phyloP scores from a whole-genome alignment of 176 grass and related monocot genomes.

The Bothriochloa decipiens region DNA sequence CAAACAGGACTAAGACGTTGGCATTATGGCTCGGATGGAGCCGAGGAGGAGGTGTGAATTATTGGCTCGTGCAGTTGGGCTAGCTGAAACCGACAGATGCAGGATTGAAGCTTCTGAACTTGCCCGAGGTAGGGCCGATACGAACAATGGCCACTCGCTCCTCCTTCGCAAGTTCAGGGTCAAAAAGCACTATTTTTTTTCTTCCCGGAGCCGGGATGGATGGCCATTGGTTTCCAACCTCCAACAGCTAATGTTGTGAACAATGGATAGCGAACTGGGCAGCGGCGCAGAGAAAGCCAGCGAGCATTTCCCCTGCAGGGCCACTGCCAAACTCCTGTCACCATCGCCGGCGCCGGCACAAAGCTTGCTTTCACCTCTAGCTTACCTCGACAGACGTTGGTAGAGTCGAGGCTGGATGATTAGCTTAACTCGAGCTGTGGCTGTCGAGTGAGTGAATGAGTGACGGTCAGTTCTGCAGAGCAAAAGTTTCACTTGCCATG shows the following conservation, averaged over 20 bases:
- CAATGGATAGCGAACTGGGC: not conserved
- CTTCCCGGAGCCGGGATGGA: not conserved
- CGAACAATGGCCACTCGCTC: not conserved
- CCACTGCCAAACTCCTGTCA: not conserved
- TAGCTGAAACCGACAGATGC: not conserved
- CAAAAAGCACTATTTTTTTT: not conserved
- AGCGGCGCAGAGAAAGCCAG: not conserved
- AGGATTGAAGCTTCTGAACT: not conserved
- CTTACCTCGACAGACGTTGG: not conserved
- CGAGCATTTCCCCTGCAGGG: not conserved
- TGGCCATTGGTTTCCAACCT: not conserved
- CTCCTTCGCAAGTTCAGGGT: not conserved
- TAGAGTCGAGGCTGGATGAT: not conserved
- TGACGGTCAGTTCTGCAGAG: not conserved
- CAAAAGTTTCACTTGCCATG: not conserved
- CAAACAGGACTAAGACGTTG: not conserved
- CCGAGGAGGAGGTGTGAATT: not conserved
- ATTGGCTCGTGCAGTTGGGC: not conserved
- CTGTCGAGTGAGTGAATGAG: not conserved
- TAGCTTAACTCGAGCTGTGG: not conserved
- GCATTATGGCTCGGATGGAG: not conserved
- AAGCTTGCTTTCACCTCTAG: not conserved
- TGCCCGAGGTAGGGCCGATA: not conserved
- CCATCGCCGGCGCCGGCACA: not conserved
- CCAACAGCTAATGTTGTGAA: too few relatives aligned